Evolutionary conservation across 768 basidiomycete species (phyloP).

Genomic region (Lentinula edodes): DNA sequence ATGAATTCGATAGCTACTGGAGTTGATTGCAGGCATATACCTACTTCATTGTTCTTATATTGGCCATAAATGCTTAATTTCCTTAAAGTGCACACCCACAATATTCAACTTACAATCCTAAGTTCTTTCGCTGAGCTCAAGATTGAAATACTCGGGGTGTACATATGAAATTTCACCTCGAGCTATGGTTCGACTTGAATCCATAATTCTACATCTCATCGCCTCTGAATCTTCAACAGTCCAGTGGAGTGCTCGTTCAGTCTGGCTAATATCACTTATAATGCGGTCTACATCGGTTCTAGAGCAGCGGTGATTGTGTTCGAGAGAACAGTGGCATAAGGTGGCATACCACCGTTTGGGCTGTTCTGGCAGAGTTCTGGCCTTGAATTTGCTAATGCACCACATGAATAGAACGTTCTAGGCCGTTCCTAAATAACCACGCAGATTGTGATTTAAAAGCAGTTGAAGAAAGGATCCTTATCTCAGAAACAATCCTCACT

Average conservation of each 20-base stretch:
- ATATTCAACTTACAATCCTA: neutral
- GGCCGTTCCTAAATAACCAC: neutral
- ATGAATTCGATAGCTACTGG: too few relatives aligned
- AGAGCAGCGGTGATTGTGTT: neutral
- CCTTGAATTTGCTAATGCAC: neutral
- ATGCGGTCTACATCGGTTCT: neutral
- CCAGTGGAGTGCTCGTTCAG: neutral
- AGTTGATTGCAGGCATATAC: too few relatives aligned
- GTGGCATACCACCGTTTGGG: neutral
- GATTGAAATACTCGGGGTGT: neutral
- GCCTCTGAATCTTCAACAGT: neutral
- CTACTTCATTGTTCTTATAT: too few relatives aligned
- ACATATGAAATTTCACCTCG: neutral
- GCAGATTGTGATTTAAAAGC: neutral
- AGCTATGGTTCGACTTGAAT: neutral
- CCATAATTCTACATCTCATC: constrained; percentile 1
- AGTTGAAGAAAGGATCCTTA: neutral
- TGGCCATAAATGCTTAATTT: too few relatives aligned
- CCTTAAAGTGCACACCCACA: neutral
- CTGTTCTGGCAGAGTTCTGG: neutral
- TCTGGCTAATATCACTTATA: neutral
- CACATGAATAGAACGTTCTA: neutral
- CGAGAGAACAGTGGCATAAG: neutral
- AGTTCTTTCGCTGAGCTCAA: constrained; percentile 1
- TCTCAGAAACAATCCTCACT: neutral